Evolutionary conservation across 208 protist genomes (phyloP).

Genomic region (Borovskyia barvae): DNA sequence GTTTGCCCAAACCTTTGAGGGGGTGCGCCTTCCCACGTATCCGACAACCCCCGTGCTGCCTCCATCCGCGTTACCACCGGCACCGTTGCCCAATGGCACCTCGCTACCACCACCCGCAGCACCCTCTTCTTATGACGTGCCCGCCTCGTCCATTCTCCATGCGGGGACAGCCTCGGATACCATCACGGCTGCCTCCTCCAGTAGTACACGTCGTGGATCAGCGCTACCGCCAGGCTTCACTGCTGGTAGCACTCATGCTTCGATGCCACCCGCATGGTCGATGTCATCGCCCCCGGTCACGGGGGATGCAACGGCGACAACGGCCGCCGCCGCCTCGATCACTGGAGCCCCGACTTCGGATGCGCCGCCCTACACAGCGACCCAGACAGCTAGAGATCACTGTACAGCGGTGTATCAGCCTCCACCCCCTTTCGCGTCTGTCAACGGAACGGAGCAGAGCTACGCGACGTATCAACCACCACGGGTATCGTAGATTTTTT

Average conservation of each 20-base stretch:
- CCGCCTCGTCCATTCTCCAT: not conserved
- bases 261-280: not conserved
- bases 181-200: too few species aligned
- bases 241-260: not conserved
- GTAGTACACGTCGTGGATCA: too few species aligned
- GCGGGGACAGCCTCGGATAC: too few species aligned
- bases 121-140: not conserved
- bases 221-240: too few species aligned
- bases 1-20: conserved; percentile 51
- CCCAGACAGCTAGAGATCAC: not conserved
- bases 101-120: not conserved
- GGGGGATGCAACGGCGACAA: not conserved
- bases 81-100: conserved; percentile 20
- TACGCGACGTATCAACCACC: conserved; percentile 14
- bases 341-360: too few species aligned
- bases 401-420: not conserved
- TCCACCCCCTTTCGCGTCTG: not conserved
- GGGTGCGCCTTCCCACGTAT: conserved; percentile 49
- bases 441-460: not conserved
- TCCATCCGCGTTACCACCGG: conserved; percentile 47
- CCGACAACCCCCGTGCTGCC: conserved; percentile 42
- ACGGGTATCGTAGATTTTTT: conserved; percentile 1
- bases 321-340: too few species aligned
- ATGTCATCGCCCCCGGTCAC: not conserved
- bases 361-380: not conserved